A percentile compares a stretch with the other conserved stretches of the same genome.
Evolutionary conservation across 148 eudicot species (phyloP).

Genomic region (Drosera capensis): DNA sequence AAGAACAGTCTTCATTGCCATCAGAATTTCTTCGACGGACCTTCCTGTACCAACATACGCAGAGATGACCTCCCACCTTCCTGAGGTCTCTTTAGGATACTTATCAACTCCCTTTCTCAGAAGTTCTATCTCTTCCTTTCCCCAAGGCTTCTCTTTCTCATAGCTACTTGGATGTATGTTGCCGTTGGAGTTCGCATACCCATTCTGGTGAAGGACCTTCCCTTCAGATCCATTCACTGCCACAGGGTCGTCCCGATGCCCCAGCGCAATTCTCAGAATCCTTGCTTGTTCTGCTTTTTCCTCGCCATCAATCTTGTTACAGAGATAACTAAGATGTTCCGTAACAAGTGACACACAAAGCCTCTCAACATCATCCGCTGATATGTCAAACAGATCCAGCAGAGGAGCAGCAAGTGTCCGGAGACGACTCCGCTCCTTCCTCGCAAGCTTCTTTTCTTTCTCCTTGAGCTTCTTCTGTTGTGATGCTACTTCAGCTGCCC

Average conservation of each 20-base stretch:
- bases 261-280: conserved; percentile 34
- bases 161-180: conserved; percentile 13
- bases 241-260: conserved; percentile 17
- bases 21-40: conserved; percentile 88
- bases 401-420: conserved; percentile 47
- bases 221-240: conserved; percentile 17
- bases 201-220: conserved; percentile 27
- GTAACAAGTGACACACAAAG: conserved; percentile 62
- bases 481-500: conserved; percentile 72
- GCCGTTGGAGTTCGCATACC: conserved; percentile 25
- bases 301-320: conserved; percentile 51
- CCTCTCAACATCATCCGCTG: conserved; percentile 58
- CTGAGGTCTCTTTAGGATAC: conserved; percentile 86
- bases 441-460: conserved; percentile 76
- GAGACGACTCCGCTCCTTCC: conserved; percentile 76
- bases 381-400: conserved; percentile 28
- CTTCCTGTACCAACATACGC: conserved; percentile 82
- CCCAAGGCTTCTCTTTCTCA: conserved; percentile 82
- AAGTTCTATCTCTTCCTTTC: conserved; percentile 79
- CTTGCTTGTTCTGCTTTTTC: conserved; percentile 40
- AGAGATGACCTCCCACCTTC: conserved; percentile 95
- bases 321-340: conserved; percentile 39
- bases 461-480: conserved; percentile 64
- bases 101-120: conserved; percentile 70
- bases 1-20: conserved; percentile 90